Base-by-base conservation (phyloP, 495 filamentous ascomycete genomes). In the Margaritispora aquatica region DNA sequence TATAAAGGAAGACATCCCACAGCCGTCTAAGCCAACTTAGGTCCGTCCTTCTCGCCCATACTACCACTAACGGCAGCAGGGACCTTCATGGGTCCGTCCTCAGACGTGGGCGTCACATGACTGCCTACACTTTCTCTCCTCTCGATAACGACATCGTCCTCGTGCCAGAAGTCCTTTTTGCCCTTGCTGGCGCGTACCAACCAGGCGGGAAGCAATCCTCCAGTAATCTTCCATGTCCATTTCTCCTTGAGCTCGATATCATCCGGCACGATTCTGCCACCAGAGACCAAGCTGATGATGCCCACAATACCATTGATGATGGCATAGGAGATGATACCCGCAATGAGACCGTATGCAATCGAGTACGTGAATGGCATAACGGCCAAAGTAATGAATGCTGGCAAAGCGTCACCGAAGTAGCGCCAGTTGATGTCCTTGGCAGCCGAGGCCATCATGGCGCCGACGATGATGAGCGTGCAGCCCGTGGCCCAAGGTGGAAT, bases 401-500 rank as follows among this genome's bases (percentile, higher is more conserved):
- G 89, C 26, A 92, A 76, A 31, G 86, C 83, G 69, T 93, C 89
- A 54, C 87, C 87, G 27, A 84, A 70, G 73, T 93, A 93, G 15
- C 74, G 72, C 89, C 89, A 92, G 77, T 93, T 93, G 75, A 93
- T 91, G 55, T 92, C 85, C 24, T 77, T 79, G 10, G 83, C 84
- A 2, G 87, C 74, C 58, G 80, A 78, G 63, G 85, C 84, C 89
- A 93, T 93, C 77, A 93, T 84, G 31, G 85, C 80, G 31, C 89
- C 88, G 58, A 93, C 87, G 38, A 93, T 80, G 64, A 93, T 80
- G 20, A 93, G 81, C 20, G 89, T 89, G 71, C 84, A 88, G 21
- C 89, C 89, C 1, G 89, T 93, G 1, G 89, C 88, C 88, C 88
- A 93, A 0, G 88, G 83, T 2, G 89, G 89, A 59, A 93, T 92